Conservation (phyloP, 768 basidiomycete genomes). For the Leccinellum albellum region DNA sequence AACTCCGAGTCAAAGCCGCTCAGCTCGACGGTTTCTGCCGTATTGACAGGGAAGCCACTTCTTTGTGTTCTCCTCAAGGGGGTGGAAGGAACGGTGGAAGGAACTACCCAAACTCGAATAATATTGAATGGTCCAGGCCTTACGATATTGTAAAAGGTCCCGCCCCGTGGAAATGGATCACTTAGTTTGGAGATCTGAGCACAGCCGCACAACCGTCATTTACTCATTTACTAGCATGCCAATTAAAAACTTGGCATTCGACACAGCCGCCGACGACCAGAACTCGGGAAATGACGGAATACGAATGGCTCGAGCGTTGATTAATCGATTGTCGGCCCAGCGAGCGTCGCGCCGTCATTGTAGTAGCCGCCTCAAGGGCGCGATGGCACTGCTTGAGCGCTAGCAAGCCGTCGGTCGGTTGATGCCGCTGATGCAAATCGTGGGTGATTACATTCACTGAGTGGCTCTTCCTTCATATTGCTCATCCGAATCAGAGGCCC, state of each 20-base stretch:
- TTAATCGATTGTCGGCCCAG: background rate
- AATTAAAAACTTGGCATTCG: background rate
- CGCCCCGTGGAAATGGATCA: background rate
- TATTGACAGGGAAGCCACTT: background rate
- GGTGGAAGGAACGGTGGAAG: constrained; percentile 2
- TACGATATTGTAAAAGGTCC: too few relatives aligned
- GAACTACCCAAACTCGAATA: background rate
- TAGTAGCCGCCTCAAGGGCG: background rate
- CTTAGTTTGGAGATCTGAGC: background rate
- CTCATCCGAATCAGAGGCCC: background rate
- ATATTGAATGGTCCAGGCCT: too few relatives aligned
- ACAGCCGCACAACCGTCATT: background rate
- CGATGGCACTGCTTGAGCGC: background rate
- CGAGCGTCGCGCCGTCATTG: background rate
- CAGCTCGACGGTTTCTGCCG: background rate
- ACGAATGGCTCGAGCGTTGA: background rate
- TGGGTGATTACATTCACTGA: background rate
- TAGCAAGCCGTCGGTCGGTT: background rate
- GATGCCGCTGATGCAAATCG: background rate
- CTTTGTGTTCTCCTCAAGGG: background rate
- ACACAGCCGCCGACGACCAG: background rate
- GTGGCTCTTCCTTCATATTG: background rate
- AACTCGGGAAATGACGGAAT: background rate
- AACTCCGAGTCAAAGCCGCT: background rate
- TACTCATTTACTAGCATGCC: background rate